These are phyloP conservation scores for Zangia roseola DNA, from an alignment of 768 basidiomycete species.

Conservation along the genomic window DNA sequence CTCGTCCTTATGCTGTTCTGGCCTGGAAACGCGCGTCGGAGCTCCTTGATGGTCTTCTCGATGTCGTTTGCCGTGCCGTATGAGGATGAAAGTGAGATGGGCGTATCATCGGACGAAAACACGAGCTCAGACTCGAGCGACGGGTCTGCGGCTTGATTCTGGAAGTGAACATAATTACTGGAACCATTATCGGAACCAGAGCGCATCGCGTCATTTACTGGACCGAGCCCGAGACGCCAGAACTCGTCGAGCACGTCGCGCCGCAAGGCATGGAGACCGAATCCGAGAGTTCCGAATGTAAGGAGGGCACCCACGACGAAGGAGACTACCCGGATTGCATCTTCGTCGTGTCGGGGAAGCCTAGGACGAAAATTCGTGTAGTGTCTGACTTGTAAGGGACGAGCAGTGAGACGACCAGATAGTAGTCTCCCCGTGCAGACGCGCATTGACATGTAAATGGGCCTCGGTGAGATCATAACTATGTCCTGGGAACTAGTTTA, in stretches of 20 bases:
- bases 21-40: conserved; percentile 46
- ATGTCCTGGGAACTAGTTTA: neutral
- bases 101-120: neutral
- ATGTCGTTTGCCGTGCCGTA: conserved; percentile 52
- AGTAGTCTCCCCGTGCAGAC: neutral
- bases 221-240: conserved; percentile 4
- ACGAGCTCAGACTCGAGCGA: neutral
- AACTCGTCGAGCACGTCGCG: neutral
- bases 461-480: neutral
- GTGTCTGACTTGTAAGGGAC: conserved; percentile 1
- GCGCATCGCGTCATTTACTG: neutral
- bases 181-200: neutral
- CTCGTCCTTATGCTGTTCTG: conserved; percentile 51
- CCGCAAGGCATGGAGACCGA: conserved; percentile 18
- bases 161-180: conserved; percentile 2
- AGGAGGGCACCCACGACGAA: conserved; percentile 21
- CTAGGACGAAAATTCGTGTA: neutral
- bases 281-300: conserved; percentile 18
- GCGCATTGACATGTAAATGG: neutral
- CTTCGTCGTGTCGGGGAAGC: neutral
- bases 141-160: neutral
- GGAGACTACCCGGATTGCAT: conserved; percentile 6
- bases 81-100: conserved; percentile 11
- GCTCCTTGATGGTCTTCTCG: conserved; percentile 50
- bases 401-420: neutral